Evolutionary conservation across 352 stramenopile genomes (phyloP), one percentile per base, ranked within the genome.

Genomic region (Thalassiosira delicatula): DNA sequence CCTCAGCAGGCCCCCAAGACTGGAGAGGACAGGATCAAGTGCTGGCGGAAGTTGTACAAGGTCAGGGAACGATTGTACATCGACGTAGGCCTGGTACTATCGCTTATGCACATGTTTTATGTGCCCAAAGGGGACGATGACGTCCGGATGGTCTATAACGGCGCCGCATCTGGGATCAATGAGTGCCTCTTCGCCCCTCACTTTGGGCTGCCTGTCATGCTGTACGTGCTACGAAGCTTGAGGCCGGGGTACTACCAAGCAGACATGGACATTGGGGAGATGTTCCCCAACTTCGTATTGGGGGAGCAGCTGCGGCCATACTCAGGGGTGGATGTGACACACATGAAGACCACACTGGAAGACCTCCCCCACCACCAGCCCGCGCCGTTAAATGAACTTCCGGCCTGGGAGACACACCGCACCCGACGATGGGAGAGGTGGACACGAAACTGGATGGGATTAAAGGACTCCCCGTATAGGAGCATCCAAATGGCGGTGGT

Each of bases 131-230:
- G 69, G 1, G 17, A 59, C 23, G n/a, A 29, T 19, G 68, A 83
- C 42, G 74, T 86, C 19, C 1, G 68, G 9, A 83, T 86, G 68
- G 79, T 86, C 0, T 86, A 79, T 53, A 75, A 86, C 49, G 73
- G 79, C 0, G 77, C 79, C 1, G 29, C n/a, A 1, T 81, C 3
- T 11, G 74, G 74, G 9, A 19, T 86, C 21, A 86, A 86, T 40
- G 54, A 63, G 4, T 25, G 14, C 5, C 9, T 86, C 3, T 86
- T 32, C 19, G 79, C 73, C 2, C 67, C 79, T 8, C 61, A 70
- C 17, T 86, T 86, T 67, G 29, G 72, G 0, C 42, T 86, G 1
- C 66, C 79, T 2, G 73, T 46, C 29, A 25, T 86, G 1, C 8
- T 44, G 19, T 23, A 69, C n/a, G 56, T 42, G 0, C 21, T 79